phyloP scores from a whole-genome alignment of 1,284 basidiomycete genomes.

The Phlebopus sp. region DNA sequence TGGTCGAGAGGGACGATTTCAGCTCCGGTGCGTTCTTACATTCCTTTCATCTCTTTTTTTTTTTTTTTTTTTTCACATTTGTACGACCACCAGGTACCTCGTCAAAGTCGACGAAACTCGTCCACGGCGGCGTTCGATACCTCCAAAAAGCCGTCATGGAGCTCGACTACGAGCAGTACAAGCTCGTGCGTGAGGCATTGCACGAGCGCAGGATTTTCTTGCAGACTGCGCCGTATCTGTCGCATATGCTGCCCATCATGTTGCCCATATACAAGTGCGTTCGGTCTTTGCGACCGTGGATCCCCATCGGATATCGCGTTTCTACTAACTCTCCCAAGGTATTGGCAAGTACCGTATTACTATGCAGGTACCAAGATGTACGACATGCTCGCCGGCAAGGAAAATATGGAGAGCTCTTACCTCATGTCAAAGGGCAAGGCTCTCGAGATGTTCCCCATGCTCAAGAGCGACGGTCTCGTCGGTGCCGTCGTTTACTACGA shows the following conservation, averaged over 20 bases:
- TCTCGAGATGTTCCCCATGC: conserved; percentile 93
- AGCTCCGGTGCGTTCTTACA: conserved; percentile 70
- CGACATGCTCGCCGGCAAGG: conserved; percentile 90
- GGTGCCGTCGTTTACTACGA: conserved; percentile 98
- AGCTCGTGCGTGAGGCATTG: conserved; percentile 91
- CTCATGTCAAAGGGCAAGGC: conserved; percentile 93
- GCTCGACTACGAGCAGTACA: conserved; percentile 96
- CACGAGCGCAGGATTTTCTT: conserved; percentile 93
- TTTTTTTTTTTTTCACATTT: conserved; percentile 36
- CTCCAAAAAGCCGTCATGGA: conserved; percentile 96
- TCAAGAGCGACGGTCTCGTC: conserved; percentile 89
- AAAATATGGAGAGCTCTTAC: conserved; percentile 97
- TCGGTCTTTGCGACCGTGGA: neutral
- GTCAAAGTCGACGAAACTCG: conserved; percentile 96
- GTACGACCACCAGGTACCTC: conserved; percentile 91
- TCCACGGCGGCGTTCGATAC: conserved; percentile 97
- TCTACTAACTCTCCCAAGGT: conserved; percentile 44
- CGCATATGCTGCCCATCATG: conserved; percentile 92
- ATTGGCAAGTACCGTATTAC: conserved; percentile 98
- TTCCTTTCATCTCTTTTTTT: no score
- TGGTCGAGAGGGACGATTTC: conserved; percentile 95
- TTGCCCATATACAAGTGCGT: conserved; percentile 84
- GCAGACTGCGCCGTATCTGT: conserved; percentile 94
- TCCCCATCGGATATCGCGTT: neutral
- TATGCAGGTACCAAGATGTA: conserved; percentile 96